Conservation (phyloP, 306 rosid genomes). For the Glycine latifolia region DNA sequence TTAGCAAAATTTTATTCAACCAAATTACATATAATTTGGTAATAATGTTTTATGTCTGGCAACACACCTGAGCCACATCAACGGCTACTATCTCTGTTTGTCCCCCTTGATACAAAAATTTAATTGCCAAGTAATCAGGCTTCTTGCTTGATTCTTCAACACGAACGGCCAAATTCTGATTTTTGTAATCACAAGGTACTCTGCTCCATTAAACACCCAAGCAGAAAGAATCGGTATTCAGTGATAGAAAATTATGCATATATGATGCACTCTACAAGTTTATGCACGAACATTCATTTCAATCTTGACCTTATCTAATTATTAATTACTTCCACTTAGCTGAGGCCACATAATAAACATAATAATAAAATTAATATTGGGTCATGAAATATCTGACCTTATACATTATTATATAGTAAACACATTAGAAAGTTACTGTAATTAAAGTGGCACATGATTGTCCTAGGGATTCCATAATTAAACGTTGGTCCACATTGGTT, state of each 20-base stretch:
- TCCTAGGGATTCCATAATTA: slow-evolving; percentile 26
- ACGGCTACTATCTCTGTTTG: slow-evolving; percentile 89
- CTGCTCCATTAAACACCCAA: slow-evolving; percentile 52
- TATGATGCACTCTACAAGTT: neutral
- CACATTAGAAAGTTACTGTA: slow-evolving; percentile 55
- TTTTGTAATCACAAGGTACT: slow-evolving; percentile 75
- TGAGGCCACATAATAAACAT: neutral
- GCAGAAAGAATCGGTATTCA: neutral
- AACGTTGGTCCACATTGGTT: slow-evolving; percentile 37
- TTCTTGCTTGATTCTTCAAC: slow-evolving; percentile 91
- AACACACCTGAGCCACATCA: slow-evolving; percentile 82
- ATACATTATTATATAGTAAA: neutral
- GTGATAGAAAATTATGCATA: neutral
- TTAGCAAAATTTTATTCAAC: neutral
- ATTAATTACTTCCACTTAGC: slow-evolving; percentile 5
- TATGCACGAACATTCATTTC: neutral
- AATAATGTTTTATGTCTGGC: neutral
- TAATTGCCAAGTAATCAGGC: slow-evolving; percentile 69
- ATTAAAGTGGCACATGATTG: slow-evolving; percentile 44
- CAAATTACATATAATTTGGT: neutral
- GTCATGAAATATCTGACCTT: slow-evolving; percentile 24
- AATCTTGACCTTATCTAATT: neutral
- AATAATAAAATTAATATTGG: slow-evolving; percentile 8
- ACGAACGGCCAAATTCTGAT: slow-evolving; percentile 66
- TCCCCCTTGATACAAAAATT: slow-evolving; percentile 88